phyloP scores from a whole-genome alignment of 108 stramenopile species.

The Fragilaria crotonensis region DNA sequence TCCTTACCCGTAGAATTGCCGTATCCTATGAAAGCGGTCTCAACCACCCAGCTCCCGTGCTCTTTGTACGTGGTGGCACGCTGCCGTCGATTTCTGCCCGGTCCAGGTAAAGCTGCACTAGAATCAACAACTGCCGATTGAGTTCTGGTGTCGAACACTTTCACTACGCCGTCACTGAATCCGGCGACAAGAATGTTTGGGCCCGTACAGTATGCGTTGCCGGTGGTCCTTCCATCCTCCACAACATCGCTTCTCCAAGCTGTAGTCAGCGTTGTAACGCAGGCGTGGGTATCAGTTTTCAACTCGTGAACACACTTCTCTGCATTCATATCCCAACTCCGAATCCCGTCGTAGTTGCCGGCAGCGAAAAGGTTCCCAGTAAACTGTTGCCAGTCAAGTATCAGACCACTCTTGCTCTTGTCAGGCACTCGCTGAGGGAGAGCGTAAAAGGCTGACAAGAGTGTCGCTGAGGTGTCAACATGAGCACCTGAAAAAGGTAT shows the following conservation, averaged over 20 bases:
- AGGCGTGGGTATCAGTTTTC: constrained; percentile 47
- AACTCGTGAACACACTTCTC: constrained; percentile 58
- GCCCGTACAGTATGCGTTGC: constrained; percentile 36
- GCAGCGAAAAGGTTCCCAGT: constrained; percentile 68
- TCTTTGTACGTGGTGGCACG: constrained; percentile 40
- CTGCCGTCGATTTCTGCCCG: constrained; percentile 9
- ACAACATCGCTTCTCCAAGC: no score
- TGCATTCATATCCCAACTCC: constrained; percentile 87
- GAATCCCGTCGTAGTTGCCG: constrained; percentile 68
- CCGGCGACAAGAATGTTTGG: constrained; percentile 82
- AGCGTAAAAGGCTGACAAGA: constrained; percentile 82
- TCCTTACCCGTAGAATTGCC: no score
- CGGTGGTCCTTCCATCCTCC: background rate
- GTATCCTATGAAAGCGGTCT: constrained; percentile 61
- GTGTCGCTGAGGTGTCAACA: constrained; percentile 30
- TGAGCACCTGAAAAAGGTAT: constrained; percentile 58
- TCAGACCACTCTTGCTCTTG: constrained; percentile 64
- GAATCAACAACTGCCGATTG: background rate
- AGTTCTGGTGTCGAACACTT: constrained; percentile 80
- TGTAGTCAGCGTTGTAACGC: constrained; percentile 78
- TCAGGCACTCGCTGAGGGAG: constrained; percentile 68
- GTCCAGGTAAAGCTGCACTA: background rate
- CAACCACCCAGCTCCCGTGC: constrained; percentile 84
- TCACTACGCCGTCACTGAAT: constrained; percentile 79
- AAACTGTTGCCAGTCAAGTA: constrained; percentile 81